Base-by-base conservation (phyloP, 192 early-diverging fungal species). In the Coemansia sp. region DNA sequence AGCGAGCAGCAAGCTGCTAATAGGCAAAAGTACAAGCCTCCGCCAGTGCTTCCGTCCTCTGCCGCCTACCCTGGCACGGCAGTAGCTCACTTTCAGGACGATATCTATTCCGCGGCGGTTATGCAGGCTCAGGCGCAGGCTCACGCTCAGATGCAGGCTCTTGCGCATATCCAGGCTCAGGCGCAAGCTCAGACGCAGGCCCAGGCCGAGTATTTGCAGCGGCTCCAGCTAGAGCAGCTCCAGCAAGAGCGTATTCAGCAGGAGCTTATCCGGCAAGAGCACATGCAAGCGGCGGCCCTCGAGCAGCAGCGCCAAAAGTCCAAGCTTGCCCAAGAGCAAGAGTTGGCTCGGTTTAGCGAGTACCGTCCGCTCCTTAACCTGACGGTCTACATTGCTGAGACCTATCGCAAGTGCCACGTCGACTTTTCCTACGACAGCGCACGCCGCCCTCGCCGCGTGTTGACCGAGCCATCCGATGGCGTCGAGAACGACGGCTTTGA, bases 401-500 rank as follows among this genome's bases (percentile, higher is more conserved):
- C 90, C 0, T 95, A 93, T 66, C 80, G 84, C 28, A 80, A 82
- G 33, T 90, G 89, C 61, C 95, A 96, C 73, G 86, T 91, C n/a
- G 84, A 88, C 18, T 98, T 91, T 72, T 70, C 75, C 41, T 99
- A 98, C 68, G 85, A 92, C 73, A 82, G 88, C 16, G 67, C 86
- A 3, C 83, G 87, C 35, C 93, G 94, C 52, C 95, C 95, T 16
- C 88, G 94, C 18, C 82, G 97, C 23, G 94, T 95, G 10, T 75
- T 99, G 48, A 99, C 97, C 7, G 93, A 98, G 62, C 97, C 97
- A 0, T 91, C 91, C 21, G 94, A 98, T 63, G 90, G 92, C 3
- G 84, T 86, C 18, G 87, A 88, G 66, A 99, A 98, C 69, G 91
- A 95, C 58, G 95, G 94, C 9, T 89, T 86, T 66, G 97, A 99